A percentile compares a stretch with the other conserved stretches of the same genome.
Evolutionary conservation across 345 rosid species (phyloP).

Genomic region (Angophora floribunda): DNA sequence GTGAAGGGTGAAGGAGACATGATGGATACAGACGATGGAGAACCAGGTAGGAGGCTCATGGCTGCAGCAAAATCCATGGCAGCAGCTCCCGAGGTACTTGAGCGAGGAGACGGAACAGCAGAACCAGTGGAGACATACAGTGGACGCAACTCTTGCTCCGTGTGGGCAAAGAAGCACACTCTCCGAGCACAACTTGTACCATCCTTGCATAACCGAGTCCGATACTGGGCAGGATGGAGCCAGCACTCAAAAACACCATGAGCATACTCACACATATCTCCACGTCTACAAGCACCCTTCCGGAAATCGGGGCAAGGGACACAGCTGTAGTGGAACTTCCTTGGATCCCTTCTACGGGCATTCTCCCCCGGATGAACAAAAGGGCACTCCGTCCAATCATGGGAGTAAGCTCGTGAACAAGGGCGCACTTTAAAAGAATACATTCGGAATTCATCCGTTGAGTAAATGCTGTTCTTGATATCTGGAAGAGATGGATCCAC

Average conservation of each 20-base stretch:
- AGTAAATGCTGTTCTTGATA: slow-evolving; percentile 86
- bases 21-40: slow-evolving; percentile 69
- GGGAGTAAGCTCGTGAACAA: slow-evolving; percentile 93
- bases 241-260: slow-evolving; percentile 98
- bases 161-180: slow-evolving; percentile 95
- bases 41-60: slow-evolving; percentile 65
- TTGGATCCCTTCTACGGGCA: slow-evolving; percentile 94
- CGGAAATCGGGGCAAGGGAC: slow-evolving; percentile 96
- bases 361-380: slow-evolving; percentile 97
- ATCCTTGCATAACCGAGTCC: slow-evolving; percentile 89
- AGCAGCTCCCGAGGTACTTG: slow-evolving; percentile 42
- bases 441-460: slow-evolving; percentile 95
- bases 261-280: slow-evolving; percentile 96
- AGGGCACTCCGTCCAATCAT: slow-evolving; percentile 99
- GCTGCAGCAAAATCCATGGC: slow-evolving; percentile 84
- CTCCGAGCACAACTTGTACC: slow-evolving; percentile 80
- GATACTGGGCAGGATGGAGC: slow-evolving; percentile 97
- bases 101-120: slow-evolving; percentile 85
- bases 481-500: slow-evolving; percentile 93
- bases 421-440: slow-evolving; percentile 93
- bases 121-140: slow-evolving; percentile 85
- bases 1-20: slow-evolving; percentile 84
- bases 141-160: slow-evolving; percentile 84
- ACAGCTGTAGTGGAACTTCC: slow-evolving; percentile 94
- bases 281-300: slow-evolving; percentile 89